Evolutionary conservation across 1,139 yeast species (phyloP), one percentile per base, ranked within the genome.

Genomic region (Scheffersomyces segobiensis): DNA sequence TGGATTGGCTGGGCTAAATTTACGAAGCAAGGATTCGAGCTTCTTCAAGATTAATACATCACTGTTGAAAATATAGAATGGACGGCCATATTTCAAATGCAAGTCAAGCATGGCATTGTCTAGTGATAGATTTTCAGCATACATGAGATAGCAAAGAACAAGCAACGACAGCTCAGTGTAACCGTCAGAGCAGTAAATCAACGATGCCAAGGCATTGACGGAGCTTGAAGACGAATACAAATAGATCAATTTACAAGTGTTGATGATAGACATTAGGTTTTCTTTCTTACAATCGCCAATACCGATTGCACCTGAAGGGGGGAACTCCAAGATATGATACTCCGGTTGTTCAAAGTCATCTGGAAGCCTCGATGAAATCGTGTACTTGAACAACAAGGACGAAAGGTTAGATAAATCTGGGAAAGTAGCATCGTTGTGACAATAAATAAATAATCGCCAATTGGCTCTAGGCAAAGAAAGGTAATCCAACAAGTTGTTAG

Each of bases 101-200:
- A 92, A 72, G 60, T 82, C 81, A 20, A 90, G 68, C 60, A 84
- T 77, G 1, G 87, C 87, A 32, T 80, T 81, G 55, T 80, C 83
- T n/a, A 84, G 63, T 2, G 65, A 58, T 46, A 84, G 68, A 56
- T 89, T 85, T 52, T 86, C 79, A 2, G 89, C 73, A 71, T 89
- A 93, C 62, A 93, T 88, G 58, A 90, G 65, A 68, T 85, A 93
- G 61, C 93, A 85, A 52, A 92, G 76, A 0, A 87, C 84, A 53
- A 93, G 74, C 39, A 93, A 79, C 5, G 97, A 87, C 60, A 93
- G 89, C 69, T 93, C 98, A 0, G 98, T 92, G 72, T 93, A 93
- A 0, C 98, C 98, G 74, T 93, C 98, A 3, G 91, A 85, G 69
- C 97, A 93, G 69, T 88, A 89, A 18, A 93, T 78, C 61, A 93